Conservation (phyloP, 2,329 filamentous ascomycete species). For the Cercospora sp. region DNA sequence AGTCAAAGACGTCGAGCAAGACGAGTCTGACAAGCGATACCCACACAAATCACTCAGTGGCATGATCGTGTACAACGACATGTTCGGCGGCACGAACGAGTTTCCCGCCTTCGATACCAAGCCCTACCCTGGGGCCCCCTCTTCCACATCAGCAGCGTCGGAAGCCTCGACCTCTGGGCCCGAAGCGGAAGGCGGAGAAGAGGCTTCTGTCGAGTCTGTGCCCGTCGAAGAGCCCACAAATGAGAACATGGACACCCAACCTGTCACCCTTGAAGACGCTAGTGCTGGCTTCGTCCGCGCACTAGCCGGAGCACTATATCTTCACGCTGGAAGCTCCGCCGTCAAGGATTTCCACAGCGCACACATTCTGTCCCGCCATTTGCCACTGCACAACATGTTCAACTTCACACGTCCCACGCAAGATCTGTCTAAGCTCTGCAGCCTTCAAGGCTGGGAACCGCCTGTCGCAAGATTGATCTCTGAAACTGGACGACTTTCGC, state of each 20-base stretch:
- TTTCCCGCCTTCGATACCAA: conserved; percentile 25
- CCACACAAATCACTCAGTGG: conserved; percentile 55
- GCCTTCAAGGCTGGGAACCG: conserved; percentile 81
- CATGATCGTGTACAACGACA: conserved; percentile 76
- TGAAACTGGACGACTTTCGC: conserved; percentile 83
- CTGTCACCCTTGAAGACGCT: conserved; percentile 58
- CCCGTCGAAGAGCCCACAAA: neutral
- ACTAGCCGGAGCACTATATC: conserved; percentile 78
- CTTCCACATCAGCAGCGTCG: conserved; percentile 6
- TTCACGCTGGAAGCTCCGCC: conserved; percentile 77
- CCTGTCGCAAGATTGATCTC: conserved; percentile 84
- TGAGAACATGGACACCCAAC: conserved; percentile 19
- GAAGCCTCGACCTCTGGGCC: neutral
- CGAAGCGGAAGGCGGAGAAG: conserved; percentile 5
- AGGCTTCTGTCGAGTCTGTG: conserved; percentile 3
- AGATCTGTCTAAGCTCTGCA: conserved; percentile 80
- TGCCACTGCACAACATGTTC: conserved; percentile 69
- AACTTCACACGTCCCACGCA: conserved; percentile 79
- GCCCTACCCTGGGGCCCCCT: conserved; percentile 29
- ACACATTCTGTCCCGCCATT: conserved; percentile 64
- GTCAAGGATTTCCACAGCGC: conserved; percentile 79
- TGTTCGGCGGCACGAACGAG: conserved; percentile 69
- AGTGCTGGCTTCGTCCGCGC: conserved; percentile 78
- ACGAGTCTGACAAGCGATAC: conserved; percentile 39
- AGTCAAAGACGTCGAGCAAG: conserved; percentile 37